These are phyloP conservation scores for Penstemon davidsonii DNA, from an alignment of 257 asterid genomes.

Conservation along the genomic window DNA sequence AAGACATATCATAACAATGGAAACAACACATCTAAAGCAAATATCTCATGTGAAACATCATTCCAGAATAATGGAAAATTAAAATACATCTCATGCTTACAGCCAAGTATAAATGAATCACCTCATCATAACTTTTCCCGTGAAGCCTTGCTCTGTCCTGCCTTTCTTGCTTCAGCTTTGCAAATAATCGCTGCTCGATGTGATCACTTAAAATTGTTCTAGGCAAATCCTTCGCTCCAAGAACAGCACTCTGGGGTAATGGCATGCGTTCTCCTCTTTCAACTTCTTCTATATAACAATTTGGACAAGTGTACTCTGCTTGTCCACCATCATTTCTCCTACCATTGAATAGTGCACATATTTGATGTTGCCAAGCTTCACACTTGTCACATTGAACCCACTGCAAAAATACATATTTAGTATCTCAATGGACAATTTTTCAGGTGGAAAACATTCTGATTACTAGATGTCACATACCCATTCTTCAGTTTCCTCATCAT, in stretches of 20 bases:
- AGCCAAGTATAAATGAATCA: constrained; percentile 33
- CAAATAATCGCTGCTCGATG: constrained; percentile 76
- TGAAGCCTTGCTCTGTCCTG: constrained; percentile 79
- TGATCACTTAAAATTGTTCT: constrained; percentile 90
- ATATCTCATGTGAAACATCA: constrained; percentile 15
- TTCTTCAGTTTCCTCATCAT: constrained; percentile 98
- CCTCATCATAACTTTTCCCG: constrained; percentile 90
- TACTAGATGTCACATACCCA: constrained; percentile 58
- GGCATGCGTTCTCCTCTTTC: constrained; percentile 90
- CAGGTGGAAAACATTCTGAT: constrained; percentile 10
- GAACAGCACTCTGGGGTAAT: constrained; percentile 81
- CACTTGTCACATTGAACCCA: constrained; percentile 99
- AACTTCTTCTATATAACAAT: constrained; percentile 84
- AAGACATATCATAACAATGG: constrained; percentile 20
- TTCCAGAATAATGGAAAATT: constrained; percentile 26
- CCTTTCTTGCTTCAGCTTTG: constrained; percentile 78
- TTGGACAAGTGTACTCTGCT: constrained; percentile 98
- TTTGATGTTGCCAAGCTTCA: constrained; percentile 99
- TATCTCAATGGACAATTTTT: constrained; percentile 21
- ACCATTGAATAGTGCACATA: constrained; percentile 92
- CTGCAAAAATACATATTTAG: constrained; percentile 50
- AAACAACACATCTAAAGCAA: constrained; percentile 17
- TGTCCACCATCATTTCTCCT: constrained; percentile 93
- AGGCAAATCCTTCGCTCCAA: constrained; percentile 95
- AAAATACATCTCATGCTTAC: constrained; percentile 20